These are phyloP conservation scores for Zoysia pacifica DNA, from an alignment of 176 grass and related monocot species.

Conservation along the genomic window DNA sequence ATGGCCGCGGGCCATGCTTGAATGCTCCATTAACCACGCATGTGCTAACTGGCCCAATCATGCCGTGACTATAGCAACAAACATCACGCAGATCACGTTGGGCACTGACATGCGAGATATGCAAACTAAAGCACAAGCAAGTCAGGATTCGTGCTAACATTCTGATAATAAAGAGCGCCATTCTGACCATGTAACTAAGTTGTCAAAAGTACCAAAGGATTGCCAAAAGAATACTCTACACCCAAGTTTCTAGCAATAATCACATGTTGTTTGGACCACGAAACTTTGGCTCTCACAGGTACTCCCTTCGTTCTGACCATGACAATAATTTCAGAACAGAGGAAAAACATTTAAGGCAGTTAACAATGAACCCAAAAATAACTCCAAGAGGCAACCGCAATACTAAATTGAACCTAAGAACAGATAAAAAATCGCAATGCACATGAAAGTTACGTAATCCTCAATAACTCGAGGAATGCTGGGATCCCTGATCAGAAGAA, in stretches of 20 bases:
- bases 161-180: neutral
- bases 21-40: no score
- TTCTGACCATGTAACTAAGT: neutral
- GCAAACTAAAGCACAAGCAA: no score
- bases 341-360: neutral
- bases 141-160: no score
- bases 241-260: neutral
- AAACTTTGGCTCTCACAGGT: slow-evolving; percentile 1
- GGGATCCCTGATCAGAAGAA: neutral
- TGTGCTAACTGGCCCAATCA: no score
- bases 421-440: neutral
- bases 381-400: neutral
- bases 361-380: neutral
- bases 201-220: slow-evolving; percentile 1
- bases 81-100: no score
- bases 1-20: no score
- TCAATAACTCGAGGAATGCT: neutral
- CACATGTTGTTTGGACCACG: slow-evolving; percentile 15
- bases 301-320: no score
- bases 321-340: no score
- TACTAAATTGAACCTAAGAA: neutral
- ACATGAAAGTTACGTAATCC: neutral
- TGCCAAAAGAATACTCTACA: neutral
- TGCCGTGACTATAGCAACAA: no score
- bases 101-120: no score